phyloP scores from a whole-genome alignment of 192 early-diverging fungal genomes.

The Backusella westeae region DNA sequence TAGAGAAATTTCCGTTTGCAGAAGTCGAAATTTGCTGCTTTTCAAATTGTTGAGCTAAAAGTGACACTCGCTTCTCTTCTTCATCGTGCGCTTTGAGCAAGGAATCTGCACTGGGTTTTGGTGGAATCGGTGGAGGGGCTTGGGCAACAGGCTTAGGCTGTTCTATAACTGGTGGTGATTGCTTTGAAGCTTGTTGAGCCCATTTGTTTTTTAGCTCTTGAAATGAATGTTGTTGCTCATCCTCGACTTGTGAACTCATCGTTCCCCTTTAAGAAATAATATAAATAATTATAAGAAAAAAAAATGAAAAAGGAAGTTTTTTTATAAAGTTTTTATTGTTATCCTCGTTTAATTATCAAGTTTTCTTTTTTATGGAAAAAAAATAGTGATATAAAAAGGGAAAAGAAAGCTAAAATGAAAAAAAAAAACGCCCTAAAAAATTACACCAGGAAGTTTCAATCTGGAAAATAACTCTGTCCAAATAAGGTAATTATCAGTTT shows the following conservation, averaged over 20 bases:
- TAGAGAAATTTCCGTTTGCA: constrained; percentile 3
- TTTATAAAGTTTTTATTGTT: background rate
- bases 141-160: background rate
- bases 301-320: background rate
- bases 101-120: background rate
- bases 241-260: constrained; percentile 10
- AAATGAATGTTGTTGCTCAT: constrained; percentile 16
- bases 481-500: background rate
- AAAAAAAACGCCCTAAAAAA: constrained; percentile 9
- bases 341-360: background rate
- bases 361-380: background rate
- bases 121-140: background rate
- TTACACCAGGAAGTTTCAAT: background rate
- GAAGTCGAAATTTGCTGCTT: background rate
- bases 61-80: background rate
- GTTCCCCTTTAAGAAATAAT: background rate
- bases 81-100: background rate
- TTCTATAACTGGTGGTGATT: background rate
- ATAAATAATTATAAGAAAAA: background rate
- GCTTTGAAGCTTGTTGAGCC: constrained; percentile 18
- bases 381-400: background rate
- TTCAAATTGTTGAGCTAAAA: constrained; percentile 12
- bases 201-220: constrained; percentile 35
- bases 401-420: background rate
- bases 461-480: background rate